Evolutionary conservation across 2,329 filamentous ascomycete species (phyloP).

Genomic region (Cladosporium sp.): DNA sequence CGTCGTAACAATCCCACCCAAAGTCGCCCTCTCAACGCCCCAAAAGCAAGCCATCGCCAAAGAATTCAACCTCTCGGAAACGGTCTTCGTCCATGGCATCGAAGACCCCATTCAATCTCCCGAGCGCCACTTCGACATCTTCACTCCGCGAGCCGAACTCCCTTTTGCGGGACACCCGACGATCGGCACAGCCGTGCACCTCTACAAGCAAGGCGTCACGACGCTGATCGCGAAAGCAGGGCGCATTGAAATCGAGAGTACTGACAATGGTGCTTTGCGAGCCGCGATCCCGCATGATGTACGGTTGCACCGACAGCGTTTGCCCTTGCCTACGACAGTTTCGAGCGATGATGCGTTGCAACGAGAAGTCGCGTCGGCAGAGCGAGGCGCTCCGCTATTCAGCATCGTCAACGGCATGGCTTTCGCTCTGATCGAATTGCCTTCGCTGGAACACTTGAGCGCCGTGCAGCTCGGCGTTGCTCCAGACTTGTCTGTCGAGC

Average conservation of each 20-base stretch:
- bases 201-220: neutral
- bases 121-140: constrained; percentile 42
- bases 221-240: constrained; percentile 41
- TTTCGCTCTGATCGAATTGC: neutral
- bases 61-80: constrained; percentile 58
- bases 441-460: neutral
- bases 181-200: constrained; percentile 51
- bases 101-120: neutral
- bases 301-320: constrained; percentile 54
- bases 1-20: constrained; percentile 46
- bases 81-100: constrained; percentile 50
- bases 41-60: constrained; percentile 53
- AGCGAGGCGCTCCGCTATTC: neutral
- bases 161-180: constrained; percentile 60
- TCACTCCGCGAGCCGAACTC: constrained; percentile 52
- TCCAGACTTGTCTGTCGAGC: neutral
- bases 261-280: constrained; percentile 44
- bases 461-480: neutral
- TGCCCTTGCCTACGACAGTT: neutral
- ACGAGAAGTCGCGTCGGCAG: neutral
- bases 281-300: constrained; percentile 68
- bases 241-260: constrained; percentile 40
- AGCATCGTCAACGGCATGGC: constrained; percentile 11
- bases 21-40: constrained; percentile 21
- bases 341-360: neutral